Evolutionary conservation across 495 filamentous ascomycete genomes (phyloP).

Genomic region (Astrothelium subdiscretum): DNA sequence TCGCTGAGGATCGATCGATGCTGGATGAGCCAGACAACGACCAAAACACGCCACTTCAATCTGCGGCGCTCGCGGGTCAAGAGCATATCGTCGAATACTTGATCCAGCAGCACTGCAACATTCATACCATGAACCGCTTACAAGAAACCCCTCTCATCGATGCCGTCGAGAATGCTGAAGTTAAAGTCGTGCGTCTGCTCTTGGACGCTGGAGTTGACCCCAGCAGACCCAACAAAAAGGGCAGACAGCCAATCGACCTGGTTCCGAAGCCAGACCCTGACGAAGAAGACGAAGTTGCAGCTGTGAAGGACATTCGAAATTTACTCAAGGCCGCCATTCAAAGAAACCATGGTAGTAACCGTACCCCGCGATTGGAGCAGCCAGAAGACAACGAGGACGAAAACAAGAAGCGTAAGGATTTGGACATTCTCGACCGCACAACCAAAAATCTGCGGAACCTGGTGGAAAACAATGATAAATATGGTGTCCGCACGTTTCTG

Average conservation of each 20-base stretch:
- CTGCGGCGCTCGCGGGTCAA: conserved; percentile 73
- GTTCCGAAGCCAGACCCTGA: conserved; percentile 36
- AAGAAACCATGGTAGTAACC: conserved; percentile 26
- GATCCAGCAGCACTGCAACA: conserved; percentile 67
- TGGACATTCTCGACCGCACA: conserved; percentile 25
- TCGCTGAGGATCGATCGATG: conserved; percentile 70
- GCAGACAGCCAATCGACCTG: conserved; percentile 76
- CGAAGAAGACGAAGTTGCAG: conserved; percentile 50
- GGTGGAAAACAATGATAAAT: conserved; percentile 71
- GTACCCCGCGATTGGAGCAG: conserved; percentile 20
- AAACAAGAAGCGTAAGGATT: conserved; percentile 38
- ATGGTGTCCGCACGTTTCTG: conserved; percentile 65
- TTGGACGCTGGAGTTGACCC: conserved; percentile 74
- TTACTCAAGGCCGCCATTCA: conserved; percentile 40
- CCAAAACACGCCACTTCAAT: conserved; percentile 86
- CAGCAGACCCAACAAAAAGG: conserved; percentile 71
- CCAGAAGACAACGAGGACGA: conserved; percentile 35
- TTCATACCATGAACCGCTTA: conserved; percentile 68
- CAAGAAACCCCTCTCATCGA: conserved; percentile 91
- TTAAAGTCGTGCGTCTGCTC: conserved; percentile 80
- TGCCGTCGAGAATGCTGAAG: conserved; percentile 86
- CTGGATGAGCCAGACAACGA: conserved; percentile 85
- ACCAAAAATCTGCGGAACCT: conserved; percentile 66
- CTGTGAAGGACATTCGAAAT: conserved; percentile 31
- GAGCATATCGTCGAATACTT: conserved; percentile 72